Conservation (phyloP, 2,329 filamentous ascomycete species). For the Juglanconis oblonga region DNA sequence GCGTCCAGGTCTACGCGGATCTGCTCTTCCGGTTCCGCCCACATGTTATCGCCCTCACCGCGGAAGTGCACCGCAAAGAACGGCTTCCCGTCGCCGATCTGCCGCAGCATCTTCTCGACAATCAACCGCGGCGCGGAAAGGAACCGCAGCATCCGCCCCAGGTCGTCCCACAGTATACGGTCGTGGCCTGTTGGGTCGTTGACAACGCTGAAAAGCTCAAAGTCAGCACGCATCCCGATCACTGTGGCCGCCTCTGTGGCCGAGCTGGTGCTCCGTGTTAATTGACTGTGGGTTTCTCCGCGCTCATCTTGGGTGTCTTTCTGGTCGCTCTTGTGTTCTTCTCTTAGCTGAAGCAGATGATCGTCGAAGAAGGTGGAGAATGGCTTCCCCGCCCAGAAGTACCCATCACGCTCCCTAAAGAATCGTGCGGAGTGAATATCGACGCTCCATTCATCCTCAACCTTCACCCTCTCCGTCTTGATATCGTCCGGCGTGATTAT, state of each 20-base stretch:
- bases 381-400: slow-evolving; percentile 30
- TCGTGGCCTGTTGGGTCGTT: slow-evolving; percentile 33
- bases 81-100: slow-evolving; percentile 20
- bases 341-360: slow-evolving; percentile 16
- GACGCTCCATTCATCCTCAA: slow-evolving; percentile 25
- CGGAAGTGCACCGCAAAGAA: slow-evolving; percentile 35
- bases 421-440: slow-evolving; percentile 22
- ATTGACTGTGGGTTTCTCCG: not conserved
- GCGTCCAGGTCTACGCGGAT: slow-evolving; percentile 30
- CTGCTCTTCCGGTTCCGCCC: slow-evolving; percentile 30
- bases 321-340: not conserved
- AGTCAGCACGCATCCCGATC: slow-evolving; percentile 27
- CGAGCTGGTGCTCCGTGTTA: not conserved
- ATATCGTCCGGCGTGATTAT: slow-evolving; percentile 28
- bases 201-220: slow-evolving; percentile 30
- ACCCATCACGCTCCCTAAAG: slow-evolving; percentile 25
- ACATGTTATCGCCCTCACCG: slow-evolving; percentile 33
- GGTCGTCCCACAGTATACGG: slow-evolving; percentile 32
- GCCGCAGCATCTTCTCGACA: slow-evolving; percentile 22
- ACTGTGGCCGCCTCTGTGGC: slow-evolving; percentile 24
- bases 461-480: slow-evolving; percentile 14
- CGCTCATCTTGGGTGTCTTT: not conserved
- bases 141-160: slow-evolving; percentile 29
- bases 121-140: slow-evolving; percentile 24
- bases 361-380: slow-evolving; percentile 27